phyloP scores from a whole-genome alignment of 2,329 filamentous ascomycete genomes.

The Sclerotinia nivalis region DNA sequence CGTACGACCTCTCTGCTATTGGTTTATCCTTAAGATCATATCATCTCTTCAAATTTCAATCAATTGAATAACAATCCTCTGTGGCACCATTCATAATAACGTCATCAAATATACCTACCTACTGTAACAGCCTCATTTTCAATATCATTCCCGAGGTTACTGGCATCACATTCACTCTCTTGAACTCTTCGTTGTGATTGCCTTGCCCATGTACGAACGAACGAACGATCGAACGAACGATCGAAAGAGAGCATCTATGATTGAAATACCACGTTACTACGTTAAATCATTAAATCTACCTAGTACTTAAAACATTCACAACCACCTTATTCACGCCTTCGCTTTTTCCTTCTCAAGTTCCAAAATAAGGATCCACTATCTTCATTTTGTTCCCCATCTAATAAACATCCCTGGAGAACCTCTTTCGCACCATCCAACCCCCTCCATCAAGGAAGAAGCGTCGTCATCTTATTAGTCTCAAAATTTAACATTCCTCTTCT shows the following conservation, averaged over 20 bases:
- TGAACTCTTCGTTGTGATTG: background rate
- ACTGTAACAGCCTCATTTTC: background rate
- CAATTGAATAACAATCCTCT: background rate
- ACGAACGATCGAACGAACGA: no score
- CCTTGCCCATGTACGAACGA: background rate
- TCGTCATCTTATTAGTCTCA: conserved; percentile 13
- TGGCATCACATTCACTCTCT: background rate
- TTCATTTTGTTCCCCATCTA: conserved; percentile 6
- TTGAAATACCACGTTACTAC: background rate
- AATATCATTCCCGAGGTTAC: background rate
- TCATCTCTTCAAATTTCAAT: background rate
- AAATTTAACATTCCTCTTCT: background rate
- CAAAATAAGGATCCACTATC: conserved; percentile 8
- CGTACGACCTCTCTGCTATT: background rate
- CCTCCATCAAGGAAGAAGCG: conserved; percentile 16
- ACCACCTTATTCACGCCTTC: background rate
- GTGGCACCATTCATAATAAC: background rate
- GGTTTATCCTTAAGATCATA: background rate
- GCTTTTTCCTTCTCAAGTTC: background rate
- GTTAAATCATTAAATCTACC: background rate
- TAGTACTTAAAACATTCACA: background rate
- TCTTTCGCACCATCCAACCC: background rate
- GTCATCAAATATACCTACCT: background rate
- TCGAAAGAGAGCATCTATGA: background rate
- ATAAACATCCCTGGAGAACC: conserved; percentile 10